phyloP scores from a whole-genome alignment of 1,284 basidiomycete species.

The Porogramme epimiltina region DNA sequence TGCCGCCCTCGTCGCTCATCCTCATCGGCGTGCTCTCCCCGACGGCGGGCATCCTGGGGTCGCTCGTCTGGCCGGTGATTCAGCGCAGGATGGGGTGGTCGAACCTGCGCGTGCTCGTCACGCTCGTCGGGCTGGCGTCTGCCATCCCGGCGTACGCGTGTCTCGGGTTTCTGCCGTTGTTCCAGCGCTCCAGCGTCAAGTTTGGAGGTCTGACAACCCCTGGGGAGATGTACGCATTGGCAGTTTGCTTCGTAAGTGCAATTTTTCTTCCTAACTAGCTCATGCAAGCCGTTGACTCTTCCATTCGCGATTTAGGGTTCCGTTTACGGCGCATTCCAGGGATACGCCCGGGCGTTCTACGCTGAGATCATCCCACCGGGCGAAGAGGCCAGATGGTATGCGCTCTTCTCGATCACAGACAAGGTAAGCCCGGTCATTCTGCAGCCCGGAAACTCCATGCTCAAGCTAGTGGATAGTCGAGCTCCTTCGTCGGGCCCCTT shows the following conservation, averaged over 20 bases:
- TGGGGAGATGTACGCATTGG: conserved; percentile 83
- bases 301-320: no score
- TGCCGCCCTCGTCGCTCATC: conserved; percentile 71
- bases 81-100: conserved; percentile 64
- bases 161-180: conserved; percentile 70
- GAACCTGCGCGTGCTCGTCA: conserved; percentile 68
- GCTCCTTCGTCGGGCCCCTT: conserved; percentile 86
- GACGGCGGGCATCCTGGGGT: conserved; percentile 71
- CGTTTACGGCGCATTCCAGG: conserved; percentile 80
- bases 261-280: no score
- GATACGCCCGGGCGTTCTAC: conserved; percentile 79
- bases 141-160: conserved; percentile 83
- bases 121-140: conserved; percentile 67
- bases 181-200: conserved; percentile 38
- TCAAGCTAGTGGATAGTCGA: conserved; percentile 52
- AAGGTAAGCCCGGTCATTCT: conserved; percentile 49
- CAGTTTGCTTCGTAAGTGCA: conserved; percentile 77
- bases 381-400: conserved; percentile 80
- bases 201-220: conserved; percentile 78
- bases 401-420: conserved; percentile 86
- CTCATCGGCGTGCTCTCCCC: conserved; percentile 74
- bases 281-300: no score
- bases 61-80: conserved; percentile 68
- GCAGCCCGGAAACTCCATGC: background rate
- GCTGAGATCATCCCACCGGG: conserved; percentile 77